Conservation (phyloP, 1,284 basidiomycete genomes). For the Leccinum solheimii region DNA sequence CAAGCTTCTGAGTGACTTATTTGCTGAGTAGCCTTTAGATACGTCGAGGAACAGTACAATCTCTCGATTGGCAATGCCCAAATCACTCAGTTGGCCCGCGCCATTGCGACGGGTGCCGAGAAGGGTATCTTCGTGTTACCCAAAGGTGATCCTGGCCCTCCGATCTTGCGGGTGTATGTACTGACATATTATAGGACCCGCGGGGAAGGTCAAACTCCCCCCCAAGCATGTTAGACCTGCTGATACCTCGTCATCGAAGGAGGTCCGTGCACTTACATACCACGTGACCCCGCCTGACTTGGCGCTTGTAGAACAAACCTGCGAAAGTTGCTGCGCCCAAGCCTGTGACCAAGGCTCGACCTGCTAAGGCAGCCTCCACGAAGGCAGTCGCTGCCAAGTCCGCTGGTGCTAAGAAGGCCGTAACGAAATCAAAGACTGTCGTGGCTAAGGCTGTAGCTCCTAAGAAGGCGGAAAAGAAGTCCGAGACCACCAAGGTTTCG, state of each 20-base stretch:
- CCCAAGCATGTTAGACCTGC: slow-evolving; percentile 54
- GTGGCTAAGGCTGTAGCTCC: slow-evolving; percentile 26
- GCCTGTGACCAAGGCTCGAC: slow-evolving; percentile 33
- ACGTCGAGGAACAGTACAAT: slow-evolving; percentile 77
- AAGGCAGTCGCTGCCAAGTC: slow-evolving; percentile 22
- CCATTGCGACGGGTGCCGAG: slow-evolving; percentile 78
- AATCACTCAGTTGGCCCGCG: slow-evolving; percentile 77
- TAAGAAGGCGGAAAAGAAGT: slow-evolving; percentile 30
- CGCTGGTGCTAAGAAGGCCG: slow-evolving; percentile 19
- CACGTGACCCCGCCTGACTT: slow-evolving; percentile 28
- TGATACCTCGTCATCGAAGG: slow-evolving; percentile 61
- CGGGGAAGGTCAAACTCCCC: slow-evolving; percentile 85
- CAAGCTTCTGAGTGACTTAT: slow-evolving; percentile 10
- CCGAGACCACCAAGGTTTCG: slow-evolving; percentile 22
- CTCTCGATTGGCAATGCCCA: slow-evolving; percentile 78
- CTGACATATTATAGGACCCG: slow-evolving; percentile 50
- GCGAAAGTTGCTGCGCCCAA: slow-evolving; percentile 38
- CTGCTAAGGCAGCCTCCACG: slow-evolving; percentile 33
- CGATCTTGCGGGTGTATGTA: slow-evolving; percentile 1
- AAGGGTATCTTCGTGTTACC: slow-evolving; percentile 82
- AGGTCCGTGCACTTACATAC: slow-evolving; percentile 47
- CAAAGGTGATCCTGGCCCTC: slow-evolving; percentile 61
- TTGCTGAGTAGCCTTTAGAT: slow-evolving; percentile 46
- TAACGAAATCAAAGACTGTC: slow-evolving; percentile 21
- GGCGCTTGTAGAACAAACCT: slow-evolving; percentile 56